These are phyloP conservation scores for Naematelia encephala DNA, from an alignment of 768 basidiomycete species.

Conservation along the genomic window DNA sequence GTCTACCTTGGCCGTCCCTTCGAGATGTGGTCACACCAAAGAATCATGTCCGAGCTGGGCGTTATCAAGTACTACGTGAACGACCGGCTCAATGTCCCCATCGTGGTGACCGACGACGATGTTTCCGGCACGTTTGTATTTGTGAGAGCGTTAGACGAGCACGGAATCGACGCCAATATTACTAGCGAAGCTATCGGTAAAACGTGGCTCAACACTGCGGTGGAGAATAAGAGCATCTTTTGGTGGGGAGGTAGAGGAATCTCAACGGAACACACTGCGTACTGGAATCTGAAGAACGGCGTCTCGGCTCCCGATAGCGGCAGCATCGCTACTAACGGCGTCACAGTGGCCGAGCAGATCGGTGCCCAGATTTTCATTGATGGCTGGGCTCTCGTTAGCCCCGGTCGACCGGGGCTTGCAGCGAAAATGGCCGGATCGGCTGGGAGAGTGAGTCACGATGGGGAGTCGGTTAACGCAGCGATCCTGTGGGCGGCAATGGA, in stretches of 20 bases:
- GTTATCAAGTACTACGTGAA: constrained; percentile 8
- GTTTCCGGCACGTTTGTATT: constrained; percentile 6
- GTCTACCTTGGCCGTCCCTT: constrained; percentile 10
- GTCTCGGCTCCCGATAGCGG: not conserved
- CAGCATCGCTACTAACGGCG: constrained; percentile 3
- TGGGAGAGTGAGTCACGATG: constrained; percentile 5
- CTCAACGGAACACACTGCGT: constrained; percentile 3
- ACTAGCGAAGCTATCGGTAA: constrained; percentile 6
- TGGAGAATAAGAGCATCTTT: constrained; percentile 6
- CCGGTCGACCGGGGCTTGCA: not conserved
- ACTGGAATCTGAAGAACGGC: constrained; percentile 1
- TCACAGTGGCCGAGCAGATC: constrained; percentile 4
- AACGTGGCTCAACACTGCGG: constrained; percentile 1
- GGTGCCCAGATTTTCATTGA: constrained; percentile 7
- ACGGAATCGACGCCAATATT: not conserved
- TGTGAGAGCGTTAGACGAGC: constrained; percentile 5
- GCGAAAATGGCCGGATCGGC: not conserved
- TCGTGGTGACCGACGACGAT: constrained; percentile 9
- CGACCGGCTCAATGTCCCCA: constrained; percentile 1
- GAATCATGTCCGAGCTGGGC: constrained; percentile 8
- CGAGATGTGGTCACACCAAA: constrained; percentile 8
- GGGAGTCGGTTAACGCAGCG: constrained; percentile 3
- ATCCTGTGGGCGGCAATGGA: constrained; percentile 5
- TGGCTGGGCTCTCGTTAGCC: constrained; percentile 4
- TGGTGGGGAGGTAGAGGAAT: constrained; percentile 6